A percentile compares a stretch with the other conserved stretches of the same genome.
Conservation (phyloP, 805 yeast genomes). For the Candida sithepensis region DNA sequence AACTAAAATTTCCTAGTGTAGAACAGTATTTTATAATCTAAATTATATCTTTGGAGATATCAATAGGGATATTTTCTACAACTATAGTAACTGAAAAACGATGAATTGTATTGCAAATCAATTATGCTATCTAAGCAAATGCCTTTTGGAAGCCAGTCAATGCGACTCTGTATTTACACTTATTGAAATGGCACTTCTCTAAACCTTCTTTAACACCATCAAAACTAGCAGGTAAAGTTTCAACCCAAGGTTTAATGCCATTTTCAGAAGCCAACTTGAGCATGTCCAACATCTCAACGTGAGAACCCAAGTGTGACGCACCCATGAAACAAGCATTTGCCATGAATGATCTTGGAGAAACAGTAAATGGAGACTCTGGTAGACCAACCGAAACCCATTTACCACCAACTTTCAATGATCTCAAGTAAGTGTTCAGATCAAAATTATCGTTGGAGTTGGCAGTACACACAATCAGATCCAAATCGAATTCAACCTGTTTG, state of each 20-base stretch:
- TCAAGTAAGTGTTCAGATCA: constrained; percentile 45
- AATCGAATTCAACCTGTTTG: constrained; percentile 25
- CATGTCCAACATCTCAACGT: constrained; percentile 63
- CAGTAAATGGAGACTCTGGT: constrained; percentile 47
- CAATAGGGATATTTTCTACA: too few species aligned
- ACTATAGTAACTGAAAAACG: too few species aligned
- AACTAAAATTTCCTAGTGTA: constrained; percentile 1
- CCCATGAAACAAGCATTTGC: constrained; percentile 48
- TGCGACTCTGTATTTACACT: constrained; percentile 62
- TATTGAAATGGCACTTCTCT: constrained; percentile 49
- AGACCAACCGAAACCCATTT: constrained; percentile 64
- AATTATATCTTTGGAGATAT: neutral
- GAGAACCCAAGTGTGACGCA: constrained; percentile 59
- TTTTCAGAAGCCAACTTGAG: constrained; percentile 60
- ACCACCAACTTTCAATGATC: constrained; percentile 53
- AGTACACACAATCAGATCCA: constrained; percentile 52
- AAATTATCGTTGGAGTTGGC: constrained; percentile 50
- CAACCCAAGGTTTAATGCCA: constrained; percentile 59
- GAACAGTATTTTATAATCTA: neutral
- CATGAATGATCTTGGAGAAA: constrained; percentile 40
- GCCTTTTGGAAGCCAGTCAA: constrained; percentile 52
- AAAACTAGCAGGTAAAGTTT: constrained; percentile 51
- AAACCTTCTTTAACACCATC: constrained; percentile 53
- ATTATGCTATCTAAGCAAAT: constrained; percentile 21
- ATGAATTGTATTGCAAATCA: neutral